Percentiles rank a stretch among this genome's conserved stretches.
phyloP scores from a whole-genome alignment of 345 rosid genomes.

The Odontarrhena argentea region DNA sequence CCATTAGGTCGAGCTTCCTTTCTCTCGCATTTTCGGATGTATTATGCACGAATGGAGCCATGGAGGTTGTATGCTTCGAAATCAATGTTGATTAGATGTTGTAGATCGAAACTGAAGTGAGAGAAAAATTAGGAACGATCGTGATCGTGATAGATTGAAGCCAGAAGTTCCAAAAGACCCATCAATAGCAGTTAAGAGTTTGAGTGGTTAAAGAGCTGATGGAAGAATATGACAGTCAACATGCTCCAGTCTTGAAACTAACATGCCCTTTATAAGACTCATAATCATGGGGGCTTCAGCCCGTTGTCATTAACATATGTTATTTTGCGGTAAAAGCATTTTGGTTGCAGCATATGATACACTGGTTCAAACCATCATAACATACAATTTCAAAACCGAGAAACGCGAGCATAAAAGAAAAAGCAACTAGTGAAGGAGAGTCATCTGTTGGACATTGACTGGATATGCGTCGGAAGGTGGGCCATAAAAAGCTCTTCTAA shows the following conservation, averaged over 20 bases:
- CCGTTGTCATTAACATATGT: constrained; percentile 16
- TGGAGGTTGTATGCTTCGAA: too few relatives aligned
- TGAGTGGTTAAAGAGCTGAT: too few relatives aligned
- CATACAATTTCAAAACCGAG: constrained; percentile 17
- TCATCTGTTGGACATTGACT: constrained; percentile 73
- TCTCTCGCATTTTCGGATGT: too few relatives aligned
- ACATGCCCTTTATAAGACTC: constrained; percentile 15
- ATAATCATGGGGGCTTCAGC: constrained; percentile 14
- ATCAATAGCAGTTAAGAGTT: too few relatives aligned
- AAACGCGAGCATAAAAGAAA: not conserved
- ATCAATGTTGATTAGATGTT: too few relatives aligned
- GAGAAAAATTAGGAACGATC: too few relatives aligned
- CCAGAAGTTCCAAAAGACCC: too few relatives aligned
- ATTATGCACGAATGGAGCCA: too few relatives aligned
- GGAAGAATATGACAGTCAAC: not conserved
- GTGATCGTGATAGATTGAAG: too few relatives aligned
- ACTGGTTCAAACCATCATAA: constrained; percentile 29
- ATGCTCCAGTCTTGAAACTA: constrained; percentile 31
- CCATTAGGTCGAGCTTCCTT: too few relatives aligned
- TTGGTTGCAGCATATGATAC: constrained; percentile 8
- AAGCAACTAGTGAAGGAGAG: constrained; percentile 43
- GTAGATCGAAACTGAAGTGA: too few relatives aligned
- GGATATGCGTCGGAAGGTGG: constrained; percentile 64
- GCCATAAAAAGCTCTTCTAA: constrained; percentile 65
- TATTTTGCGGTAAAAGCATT: constrained; percentile 27